Evolutionary conservation across 2,329 filamentous ascomycete genomes (phyloP), one percentile per base, ranked within the genome.

Genomic region (Cadophora sp.): DNA sequence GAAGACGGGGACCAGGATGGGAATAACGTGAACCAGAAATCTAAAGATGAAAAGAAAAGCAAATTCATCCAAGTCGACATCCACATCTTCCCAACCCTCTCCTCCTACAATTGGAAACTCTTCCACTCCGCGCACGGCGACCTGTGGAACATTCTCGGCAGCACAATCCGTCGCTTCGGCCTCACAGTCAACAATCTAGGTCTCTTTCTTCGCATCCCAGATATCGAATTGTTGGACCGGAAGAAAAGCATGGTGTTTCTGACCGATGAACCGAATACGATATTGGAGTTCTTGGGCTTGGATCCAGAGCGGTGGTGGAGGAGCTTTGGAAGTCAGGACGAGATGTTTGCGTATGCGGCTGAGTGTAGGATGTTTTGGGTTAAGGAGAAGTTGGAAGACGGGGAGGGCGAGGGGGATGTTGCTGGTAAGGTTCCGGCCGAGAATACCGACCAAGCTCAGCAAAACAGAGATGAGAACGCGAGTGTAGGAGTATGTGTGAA

Each of bases 81-180:
- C 1, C 83, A 86, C 46, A 76, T 90, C 27, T 88, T 84, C 66
- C 73, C 78, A 70, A 31, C 64, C 1, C 61, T 79, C 0, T 86
- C 70, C 81, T 14, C 40, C 40, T 43, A 43, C 40, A 43, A 83
- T 34, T 95, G 92, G 91, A 82, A 84, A 46, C 78, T 87, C 3
- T 93, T 94, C 79, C 87, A 87, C 72, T 83, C 90, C 48, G 85
- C 87, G 0, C 92, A 95, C 73, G 90, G 91, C n/a, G 92, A 95
- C 73, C 66, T 88, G 1, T 89, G 89, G 84, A 91, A 87, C 68
- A 83, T 89, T 9, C 76, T 95, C 0, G 90, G 91, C 5, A 82
- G 85, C 22, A 86, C 84, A 9, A 87, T 92, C 69, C 85, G 89
- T 0, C 85, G 84, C 0, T 85, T 88, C 43, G 92, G 92, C 1